Evolutionary conservation across 176 grass and related monocot species (phyloP).

Genomic region (Rhynchospora tenuis): DNA sequence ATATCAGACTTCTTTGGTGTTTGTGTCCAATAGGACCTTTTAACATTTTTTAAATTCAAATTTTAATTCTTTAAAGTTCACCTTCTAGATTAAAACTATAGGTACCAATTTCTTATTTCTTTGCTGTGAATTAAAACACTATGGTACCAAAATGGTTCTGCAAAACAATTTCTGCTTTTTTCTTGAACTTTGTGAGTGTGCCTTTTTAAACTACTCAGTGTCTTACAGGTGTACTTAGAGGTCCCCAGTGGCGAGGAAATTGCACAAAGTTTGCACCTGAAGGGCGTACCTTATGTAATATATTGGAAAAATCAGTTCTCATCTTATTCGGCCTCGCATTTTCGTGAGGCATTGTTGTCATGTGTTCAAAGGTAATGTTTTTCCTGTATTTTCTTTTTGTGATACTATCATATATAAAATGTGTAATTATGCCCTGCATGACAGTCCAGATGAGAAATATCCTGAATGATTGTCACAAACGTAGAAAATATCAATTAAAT

Average conservation of each 20-base stretch:
- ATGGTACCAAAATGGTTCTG: neutral
- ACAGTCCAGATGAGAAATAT: neutral
- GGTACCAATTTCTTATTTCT: neutral
- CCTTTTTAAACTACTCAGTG: neutral
- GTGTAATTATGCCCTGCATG: neutral
- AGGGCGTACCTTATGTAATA: conserved; percentile 70
- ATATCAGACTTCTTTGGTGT: neutral
- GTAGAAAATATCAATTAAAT: neutral
- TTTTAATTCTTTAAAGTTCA: neutral
- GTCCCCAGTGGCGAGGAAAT: conserved; percentile 56
- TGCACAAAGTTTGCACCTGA: conserved; percentile 54
- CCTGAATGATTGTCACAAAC: neutral
- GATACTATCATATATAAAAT: neutral
- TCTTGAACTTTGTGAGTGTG: neutral
- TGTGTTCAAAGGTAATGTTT: conserved; percentile 53
- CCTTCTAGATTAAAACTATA: conserved; percentile 19
- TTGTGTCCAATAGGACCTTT: neutral
- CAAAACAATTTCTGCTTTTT: neutral
- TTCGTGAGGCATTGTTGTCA: conserved; percentile 52
- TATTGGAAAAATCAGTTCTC: conserved; percentile 68
- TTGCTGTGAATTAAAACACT: conserved; percentile 20
- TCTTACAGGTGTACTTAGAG: conserved; percentile 61
- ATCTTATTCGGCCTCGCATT: conserved; percentile 59
- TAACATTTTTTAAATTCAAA: neutral
- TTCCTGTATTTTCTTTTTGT: neutral